These are phyloP conservation scores for Articulospora tetracladia DNA, from an alignment of 495 filamentous ascomycete genomes.

Conservation along the genomic window DNA sequence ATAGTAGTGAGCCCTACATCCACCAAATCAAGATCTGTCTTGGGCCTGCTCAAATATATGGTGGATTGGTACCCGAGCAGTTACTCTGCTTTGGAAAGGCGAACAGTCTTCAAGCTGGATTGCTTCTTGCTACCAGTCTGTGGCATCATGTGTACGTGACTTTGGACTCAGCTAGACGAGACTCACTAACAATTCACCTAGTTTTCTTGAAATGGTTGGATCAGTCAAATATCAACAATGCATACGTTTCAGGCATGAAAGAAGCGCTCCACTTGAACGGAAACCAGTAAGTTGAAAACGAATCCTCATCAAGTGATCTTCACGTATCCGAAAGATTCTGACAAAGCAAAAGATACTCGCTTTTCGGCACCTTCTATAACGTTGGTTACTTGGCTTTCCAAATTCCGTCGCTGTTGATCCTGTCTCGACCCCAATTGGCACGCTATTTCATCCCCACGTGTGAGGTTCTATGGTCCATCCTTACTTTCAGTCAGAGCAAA, in stretches of 20 bases:
- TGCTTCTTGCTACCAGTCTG: conserved; percentile 61
- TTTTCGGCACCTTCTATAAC: conserved; percentile 32
- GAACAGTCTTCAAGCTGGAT: conserved; percentile 39
- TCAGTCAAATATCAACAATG: conserved; percentile 55
- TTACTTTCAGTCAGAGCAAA: conserved; percentile 49
- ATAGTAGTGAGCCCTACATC: conserved; percentile 4
- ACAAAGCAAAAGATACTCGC: conserved; percentile 8
- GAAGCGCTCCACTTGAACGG: conserved; percentile 53
- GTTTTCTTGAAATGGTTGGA: conserved; percentile 46
- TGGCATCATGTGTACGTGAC: conserved; percentile 53
- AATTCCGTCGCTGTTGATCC: conserved; percentile 41
- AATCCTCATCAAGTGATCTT: not conserved
- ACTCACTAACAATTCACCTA: conserved; percentile 7
- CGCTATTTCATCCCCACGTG: conserved; percentile 48
- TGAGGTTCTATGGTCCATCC: conserved; percentile 53
- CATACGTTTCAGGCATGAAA: conserved; percentile 64
- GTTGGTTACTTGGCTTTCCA: conserved; percentile 43
- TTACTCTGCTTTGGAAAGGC: conserved; percentile 14
- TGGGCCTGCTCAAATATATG: conserved; percentile 3
- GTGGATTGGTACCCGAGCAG: conserved; percentile 26
- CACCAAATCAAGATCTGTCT: conserved; percentile 1
- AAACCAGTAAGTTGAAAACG: conserved; percentile 36
- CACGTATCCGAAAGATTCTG: too few species aligned
- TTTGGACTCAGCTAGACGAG: not conserved
- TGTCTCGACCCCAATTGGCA: conserved; percentile 34